These are phyloP conservation scores for Kalmanozyma brasiliensis DNA, from an alignment of 1,284 basidiomycete species.

Conservation along the genomic window DNA sequence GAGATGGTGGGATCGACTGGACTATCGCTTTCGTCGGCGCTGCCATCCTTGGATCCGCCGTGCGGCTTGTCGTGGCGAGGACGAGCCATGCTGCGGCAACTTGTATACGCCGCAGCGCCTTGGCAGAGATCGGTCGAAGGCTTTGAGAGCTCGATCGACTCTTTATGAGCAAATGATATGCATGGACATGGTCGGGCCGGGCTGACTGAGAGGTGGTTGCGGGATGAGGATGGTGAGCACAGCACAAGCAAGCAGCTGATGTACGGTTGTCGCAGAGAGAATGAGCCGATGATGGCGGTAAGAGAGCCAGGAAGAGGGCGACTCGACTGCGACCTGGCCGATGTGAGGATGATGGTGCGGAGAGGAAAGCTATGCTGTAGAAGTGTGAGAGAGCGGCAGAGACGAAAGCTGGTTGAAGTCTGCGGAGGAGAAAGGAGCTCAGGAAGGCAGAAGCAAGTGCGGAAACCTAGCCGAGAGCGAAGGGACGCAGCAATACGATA, in stretches of 20 bases:
- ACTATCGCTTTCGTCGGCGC: constrained; percentile 30
- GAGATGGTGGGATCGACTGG: constrained; percentile 12
- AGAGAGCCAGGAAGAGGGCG: not conserved
- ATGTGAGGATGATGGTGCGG: no score
- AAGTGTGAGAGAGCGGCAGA: not conserved
- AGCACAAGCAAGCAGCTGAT: not conserved
- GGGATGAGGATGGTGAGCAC: not conserved
- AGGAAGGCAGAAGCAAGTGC: not conserved
- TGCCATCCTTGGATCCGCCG: constrained; percentile 17
- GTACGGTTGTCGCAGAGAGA: not conserved
- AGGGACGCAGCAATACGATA: not conserved
- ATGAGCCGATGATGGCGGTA: not conserved
- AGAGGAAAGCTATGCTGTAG: no score
- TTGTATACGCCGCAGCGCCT: constrained; percentile 4
- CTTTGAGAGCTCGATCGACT: constrained; percentile 1
- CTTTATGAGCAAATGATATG: not conserved
- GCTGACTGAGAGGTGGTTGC: not conserved
- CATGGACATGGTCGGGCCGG: constrained; percentile 5
- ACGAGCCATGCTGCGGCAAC: constrained; percentile 16
- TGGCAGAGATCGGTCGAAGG: not conserved
- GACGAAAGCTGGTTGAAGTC: not conserved
- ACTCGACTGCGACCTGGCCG: no score
- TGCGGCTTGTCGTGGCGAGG: constrained; percentile 10
- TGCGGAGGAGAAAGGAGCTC: not conserved
- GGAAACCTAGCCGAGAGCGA: not conserved